Conservation (phyloP, 352 stramenopile genomes). For the Globisporangium middletonii region DNA sequence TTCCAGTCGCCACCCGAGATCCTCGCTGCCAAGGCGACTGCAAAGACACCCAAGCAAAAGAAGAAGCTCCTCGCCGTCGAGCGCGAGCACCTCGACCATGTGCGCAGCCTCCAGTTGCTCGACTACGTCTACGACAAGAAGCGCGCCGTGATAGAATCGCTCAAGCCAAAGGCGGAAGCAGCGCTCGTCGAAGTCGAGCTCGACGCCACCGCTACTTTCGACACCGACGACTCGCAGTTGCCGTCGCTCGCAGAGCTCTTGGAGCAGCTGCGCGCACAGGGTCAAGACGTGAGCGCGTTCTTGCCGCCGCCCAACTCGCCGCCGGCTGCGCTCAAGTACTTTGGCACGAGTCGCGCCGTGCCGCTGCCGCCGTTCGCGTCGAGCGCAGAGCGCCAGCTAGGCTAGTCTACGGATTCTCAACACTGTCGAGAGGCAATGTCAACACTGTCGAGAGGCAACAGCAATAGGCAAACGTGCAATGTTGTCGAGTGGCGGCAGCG, state of each 20-base stretch:
- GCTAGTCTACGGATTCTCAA: conserved; percentile 2
- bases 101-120: conserved; percentile 62
- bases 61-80: conserved; percentile 39
- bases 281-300: conserved; percentile 32
- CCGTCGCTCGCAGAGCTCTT: conserved; percentile 42
- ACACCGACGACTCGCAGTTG: conserved; percentile 19
- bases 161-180: conserved; percentile 44
- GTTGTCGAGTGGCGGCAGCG: too few species aligned
- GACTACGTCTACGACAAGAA: conserved; percentile 70
- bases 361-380: conserved; percentile 50
- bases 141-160: conserved; percentile 35
- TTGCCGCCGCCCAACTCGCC: conserved; percentile 57
- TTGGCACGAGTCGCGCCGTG: conserved; percentile 31
- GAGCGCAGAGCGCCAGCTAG: conserved; percentile 25
- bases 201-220: conserved; percentile 21
- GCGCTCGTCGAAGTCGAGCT: conserved; percentile 42
- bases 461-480: conserved; percentile 12
- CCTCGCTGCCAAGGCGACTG: conserved; percentile 50
- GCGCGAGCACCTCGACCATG: conserved; percentile 55
- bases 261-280: conserved; percentile 34
- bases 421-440: conserved; percentile 5
- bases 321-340: conserved; percentile 59
- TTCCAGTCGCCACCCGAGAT: conserved; percentile 61
- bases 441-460: conserved; percentile 3
- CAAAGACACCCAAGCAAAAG: conserved; percentile 35